Percentiles rank a stretch among this genome's conserved stretches.
Evolutionary conservation across 768 basidiomycete species (phyloP).

Genomic region (Lepiota venenata): DNA sequence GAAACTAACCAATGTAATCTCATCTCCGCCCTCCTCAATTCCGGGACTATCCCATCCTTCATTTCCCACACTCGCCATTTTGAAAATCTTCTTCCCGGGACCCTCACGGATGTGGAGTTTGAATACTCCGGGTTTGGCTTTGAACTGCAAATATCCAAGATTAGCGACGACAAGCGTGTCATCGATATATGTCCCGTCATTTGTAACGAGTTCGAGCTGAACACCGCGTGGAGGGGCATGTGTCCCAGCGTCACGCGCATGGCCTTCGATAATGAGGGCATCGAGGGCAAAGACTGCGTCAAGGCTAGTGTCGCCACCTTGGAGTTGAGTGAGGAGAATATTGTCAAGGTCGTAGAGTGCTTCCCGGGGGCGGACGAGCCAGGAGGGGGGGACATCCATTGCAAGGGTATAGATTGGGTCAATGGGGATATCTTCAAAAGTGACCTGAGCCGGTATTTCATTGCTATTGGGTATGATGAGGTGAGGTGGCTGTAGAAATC

Average conservation of each 20-base stretch:
- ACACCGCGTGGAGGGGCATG: conserved; percentile 82
- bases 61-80: conserved; percentile 82
- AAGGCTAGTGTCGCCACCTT: conserved; percentile 57
- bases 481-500: background rate
- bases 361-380: conserved; percentile 90
- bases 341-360: conserved; percentile 95
- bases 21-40: conserved; percentile 64
- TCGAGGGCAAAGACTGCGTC: conserved; percentile 86
- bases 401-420: conserved; percentile 93
- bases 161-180: conserved; percentile 95
- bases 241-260: conserved; percentile 72
- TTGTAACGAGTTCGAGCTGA: conserved; percentile 74
- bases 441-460: conserved; percentile 53
- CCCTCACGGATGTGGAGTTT: conserved; percentile 80
- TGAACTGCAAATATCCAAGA: conserved; percentile 95
- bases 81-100: conserved; percentile 74
- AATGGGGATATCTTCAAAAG: conserved; percentile 71
- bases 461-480: conserved; percentile 32
- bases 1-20: conserved; percentile 83
- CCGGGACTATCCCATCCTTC: conserved; percentile 84
- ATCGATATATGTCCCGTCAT: conserved; percentile 49
- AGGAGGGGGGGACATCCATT: conserved; percentile 87
- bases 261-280: conserved; percentile 91
- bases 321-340: conserved; percentile 73
- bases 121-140: conserved; percentile 88